phyloP scores from a whole-genome alignment of 2,329 filamentous ascomycete species.

The Ceratocystis lukuohia region DNA sequence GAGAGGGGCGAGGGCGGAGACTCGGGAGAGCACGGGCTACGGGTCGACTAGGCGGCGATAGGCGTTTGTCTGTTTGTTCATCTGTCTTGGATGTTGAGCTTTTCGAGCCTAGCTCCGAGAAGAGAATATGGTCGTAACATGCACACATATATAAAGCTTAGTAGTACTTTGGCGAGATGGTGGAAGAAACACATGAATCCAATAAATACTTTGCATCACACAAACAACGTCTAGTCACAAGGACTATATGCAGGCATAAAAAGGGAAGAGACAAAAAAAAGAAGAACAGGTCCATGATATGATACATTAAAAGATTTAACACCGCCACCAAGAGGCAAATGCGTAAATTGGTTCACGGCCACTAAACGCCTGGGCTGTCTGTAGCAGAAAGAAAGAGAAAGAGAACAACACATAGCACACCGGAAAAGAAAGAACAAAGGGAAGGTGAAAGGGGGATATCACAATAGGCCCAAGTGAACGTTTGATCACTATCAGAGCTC shows the following conservation, averaged over 20 bases:
- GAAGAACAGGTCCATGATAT: background rate
- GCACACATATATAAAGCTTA: too few species aligned
- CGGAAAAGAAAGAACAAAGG: background rate
- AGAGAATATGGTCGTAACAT: too few species aligned
- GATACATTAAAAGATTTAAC: constrained; percentile 2
- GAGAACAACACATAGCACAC: constrained; percentile 3
- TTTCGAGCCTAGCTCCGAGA: too few species aligned
- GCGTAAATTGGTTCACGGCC: background rate
- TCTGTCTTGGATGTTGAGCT: too few species aligned
- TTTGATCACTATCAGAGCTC: background rate
- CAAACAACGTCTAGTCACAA: background rate
- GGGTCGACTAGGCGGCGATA: constrained; percentile 47
- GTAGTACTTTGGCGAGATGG: background rate
- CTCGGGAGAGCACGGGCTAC: constrained; percentile 53
- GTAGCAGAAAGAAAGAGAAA: background rate
- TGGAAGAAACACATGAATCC: background rate
- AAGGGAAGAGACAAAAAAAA: background rate
- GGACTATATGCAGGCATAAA: background rate
- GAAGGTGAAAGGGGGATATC: background rate
- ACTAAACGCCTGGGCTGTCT: background rate
- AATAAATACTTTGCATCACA: background rate
- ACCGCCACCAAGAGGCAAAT: background rate
- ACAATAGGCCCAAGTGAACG: background rate
- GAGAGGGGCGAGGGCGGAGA: constrained; percentile 10
- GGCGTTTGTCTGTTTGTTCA: constrained; percentile 28